phyloP scores from a whole-genome alignment of 2,329 filamentous ascomycete species.

The Aspergillus thermomutatus region DNA sequence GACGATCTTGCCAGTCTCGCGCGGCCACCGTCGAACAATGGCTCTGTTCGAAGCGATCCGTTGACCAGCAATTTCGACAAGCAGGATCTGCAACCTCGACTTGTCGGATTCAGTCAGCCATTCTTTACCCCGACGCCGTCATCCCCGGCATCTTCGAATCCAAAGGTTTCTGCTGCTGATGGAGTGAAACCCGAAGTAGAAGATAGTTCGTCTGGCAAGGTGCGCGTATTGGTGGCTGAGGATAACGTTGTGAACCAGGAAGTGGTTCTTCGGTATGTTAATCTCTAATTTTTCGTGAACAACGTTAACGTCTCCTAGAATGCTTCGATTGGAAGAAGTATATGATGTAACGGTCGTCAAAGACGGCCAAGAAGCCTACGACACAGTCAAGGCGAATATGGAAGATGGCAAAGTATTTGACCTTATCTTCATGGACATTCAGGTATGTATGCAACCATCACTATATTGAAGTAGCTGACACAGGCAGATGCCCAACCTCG shows the following conservation, averaged over 20 bases:
- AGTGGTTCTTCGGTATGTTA: conserved; percentile 50
- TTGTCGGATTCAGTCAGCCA: conserved; percentile 78
- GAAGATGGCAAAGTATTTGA: conserved; percentile 69
- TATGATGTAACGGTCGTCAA: conserved; percentile 81
- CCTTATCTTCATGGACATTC: conserved; percentile 93
- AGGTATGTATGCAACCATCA: conserved; percentile 9
- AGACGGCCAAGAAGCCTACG: conserved; percentile 82
- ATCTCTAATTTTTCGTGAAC: background rate
- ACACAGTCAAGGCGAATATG: conserved; percentile 81
- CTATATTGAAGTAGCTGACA: background rate
- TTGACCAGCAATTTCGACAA: conserved; percentile 49
- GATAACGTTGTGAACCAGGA: conserved; percentile 65
- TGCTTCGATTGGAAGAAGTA: conserved; percentile 53
- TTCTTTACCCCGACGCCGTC: conserved; percentile 56
- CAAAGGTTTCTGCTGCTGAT: conserved; percentile 27
- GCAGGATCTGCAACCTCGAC: conserved; percentile 65
- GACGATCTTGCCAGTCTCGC: conserved; percentile 23
- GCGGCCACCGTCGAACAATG: conserved; percentile 20
- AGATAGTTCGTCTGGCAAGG: conserved; percentile 56
- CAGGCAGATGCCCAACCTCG: conserved; percentile 77
- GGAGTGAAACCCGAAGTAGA: conserved; percentile 43
- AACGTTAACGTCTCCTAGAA: conserved; percentile 21
- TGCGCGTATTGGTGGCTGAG: conserved; percentile 84
- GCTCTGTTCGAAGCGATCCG: conserved; percentile 15
- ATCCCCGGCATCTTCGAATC: background rate